Evolutionary conservation across 2,329 filamentous ascomycete genomes (phyloP), one percentile per base, ranked within the genome.

Genomic region (Sordariomycetes sp.): DNA sequence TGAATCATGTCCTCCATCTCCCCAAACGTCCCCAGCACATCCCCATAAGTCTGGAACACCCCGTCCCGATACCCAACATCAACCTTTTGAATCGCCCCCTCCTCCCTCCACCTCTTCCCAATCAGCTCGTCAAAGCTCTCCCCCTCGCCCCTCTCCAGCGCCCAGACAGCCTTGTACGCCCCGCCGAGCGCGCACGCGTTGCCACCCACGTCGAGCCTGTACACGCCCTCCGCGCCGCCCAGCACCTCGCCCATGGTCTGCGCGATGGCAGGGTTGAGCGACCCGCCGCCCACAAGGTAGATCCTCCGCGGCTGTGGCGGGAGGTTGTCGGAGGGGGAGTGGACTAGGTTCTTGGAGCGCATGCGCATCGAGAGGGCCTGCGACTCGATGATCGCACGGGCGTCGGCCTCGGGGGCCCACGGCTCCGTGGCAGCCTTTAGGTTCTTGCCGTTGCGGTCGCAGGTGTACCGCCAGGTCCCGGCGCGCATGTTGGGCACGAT

Each of bases 101-200:
- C 85, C 71, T 96, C 92, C 60, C 81, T 82, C 94, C 94, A 99
- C 61, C 94, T 77, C 66, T 76, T 75, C 8, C 87, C 89, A 60
- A 99, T 86, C 61, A 96, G 76, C 60, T 92, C 86, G 67, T 97
- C 94, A 72, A 97, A 97, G 3, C 80, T 89, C 78, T 95, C 85
- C 20, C 75, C 77, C 1, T 73, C 68, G 25, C 70, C 69, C 53
- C 88, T 75, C 75, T 94, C 90, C 57, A 90, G 76, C 1, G 87
- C 90, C 94, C 94, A 99, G 0, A 95, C 85, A 15, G 94, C 92
- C 74, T 97, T 97, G 73, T 97, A 96, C 28, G 92, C 92, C 7
- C 90, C 90, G 15, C 94, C 94, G 15, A 97, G 73, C 12, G 92
- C 94, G 72, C 94, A 99, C 2, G 94, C 92, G 72, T 95, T 96